Base-by-base conservation (phyloP, 1,284 basidiomycete species). In the Baeospora myosura region DNA sequence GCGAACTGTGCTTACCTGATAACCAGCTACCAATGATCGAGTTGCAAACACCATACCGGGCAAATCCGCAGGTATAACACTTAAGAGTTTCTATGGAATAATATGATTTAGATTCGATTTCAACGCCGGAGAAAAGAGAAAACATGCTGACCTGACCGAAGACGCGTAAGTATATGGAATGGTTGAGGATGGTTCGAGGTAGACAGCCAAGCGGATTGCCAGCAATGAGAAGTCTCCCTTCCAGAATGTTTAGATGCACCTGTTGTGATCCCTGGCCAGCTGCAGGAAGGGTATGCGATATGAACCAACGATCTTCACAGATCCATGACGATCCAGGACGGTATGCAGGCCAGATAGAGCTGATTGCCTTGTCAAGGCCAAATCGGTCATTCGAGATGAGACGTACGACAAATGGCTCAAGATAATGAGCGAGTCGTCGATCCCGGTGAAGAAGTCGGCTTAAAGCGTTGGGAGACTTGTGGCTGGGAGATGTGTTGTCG, bases 311-410 rank as follows among this genome's bases (percentile, higher is more conserved):
- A n/a, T n/a, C n/a, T n/a, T n/a, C 4, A 18, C 8, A 28, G n/a
- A 14, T 11, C 72, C 72, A 74, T 8, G 22, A 28, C 2, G 49
- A 49, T 25, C 55, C 54, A 3, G 48, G 43, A 2, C 45, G 46
- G 47, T 68, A 72, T 4, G 32, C 52, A 0, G 57, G 43, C 70
- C 72, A 74, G 28, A 66, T 43, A 1, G 37, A 37, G 3, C 17
- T 1, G 7, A 74, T 40, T 0, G 72, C 65, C 8, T 42, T 20
- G 38, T 72, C 56, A 4, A 71, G 44, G 3, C 59, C 65, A 40
- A 23, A 8, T 62, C 50, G 1, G 35, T 3, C 7, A n/a, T n/a
- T 42, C 32, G 7, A 6, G 7, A 12, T 29, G 10, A 20, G 26
- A 21, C 10, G 37, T 23, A 30, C 40, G 45, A 22, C 17, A 23